phyloP scores from a whole-genome alignment of 2,329 filamentous ascomycete genomes.

The Diaporthe aspalathi region DNA sequence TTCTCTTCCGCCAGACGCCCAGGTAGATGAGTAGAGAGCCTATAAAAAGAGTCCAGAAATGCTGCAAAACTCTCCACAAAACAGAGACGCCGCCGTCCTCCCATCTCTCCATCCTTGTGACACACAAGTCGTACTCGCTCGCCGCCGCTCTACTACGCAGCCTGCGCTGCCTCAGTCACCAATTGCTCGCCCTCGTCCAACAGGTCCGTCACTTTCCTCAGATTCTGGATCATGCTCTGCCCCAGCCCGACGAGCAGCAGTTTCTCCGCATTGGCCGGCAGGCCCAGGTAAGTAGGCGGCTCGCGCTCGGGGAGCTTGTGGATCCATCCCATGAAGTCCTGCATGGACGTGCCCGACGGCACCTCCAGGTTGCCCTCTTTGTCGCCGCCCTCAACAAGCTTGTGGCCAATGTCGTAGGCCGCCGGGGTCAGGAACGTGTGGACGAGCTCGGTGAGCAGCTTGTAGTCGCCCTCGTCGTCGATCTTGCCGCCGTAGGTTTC shows the following conservation, averaged over 20 bases:
- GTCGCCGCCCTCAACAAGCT: slow-evolving; percentile 77
- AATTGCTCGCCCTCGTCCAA: slow-evolving; percentile 95
- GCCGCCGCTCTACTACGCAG: slow-evolving; percentile 23
- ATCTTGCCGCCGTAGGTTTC: slow-evolving; percentile 99
- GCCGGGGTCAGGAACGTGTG: slow-evolving; percentile 82
- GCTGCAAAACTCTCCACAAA: background rate
- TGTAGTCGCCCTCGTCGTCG: slow-evolving; percentile 88
- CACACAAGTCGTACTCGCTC: background rate
- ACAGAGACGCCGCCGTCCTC: background rate
- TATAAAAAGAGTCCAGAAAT: background rate
- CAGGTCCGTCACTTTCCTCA: slow-evolving; percentile 86
- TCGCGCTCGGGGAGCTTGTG: slow-evolving; percentile 92
- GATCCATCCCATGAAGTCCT: slow-evolving; percentile 92
- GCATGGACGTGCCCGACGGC: slow-evolving; percentile 82
- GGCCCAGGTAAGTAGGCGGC: slow-evolving; percentile 91
- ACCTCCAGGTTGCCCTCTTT: slow-evolving; percentile 74
- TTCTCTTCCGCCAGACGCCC: slow-evolving; percentile 28
- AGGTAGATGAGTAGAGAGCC: slow-evolving; percentile 26
- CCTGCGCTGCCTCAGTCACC: slow-evolving; percentile 70
- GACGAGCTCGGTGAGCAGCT: slow-evolving; percentile 78
- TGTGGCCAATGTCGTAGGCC: slow-evolving; percentile 93
- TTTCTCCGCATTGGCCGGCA: slow-evolving; percentile 97
- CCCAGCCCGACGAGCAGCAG: slow-evolving; percentile 90
- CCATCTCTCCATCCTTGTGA: background rate
- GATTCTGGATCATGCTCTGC: slow-evolving; percentile 82